These are phyloP conservation scores for Fraxinus xanthoxyloides DNA, from an alignment of 305 asterid genomes.

Conservation along the genomic window DNA sequence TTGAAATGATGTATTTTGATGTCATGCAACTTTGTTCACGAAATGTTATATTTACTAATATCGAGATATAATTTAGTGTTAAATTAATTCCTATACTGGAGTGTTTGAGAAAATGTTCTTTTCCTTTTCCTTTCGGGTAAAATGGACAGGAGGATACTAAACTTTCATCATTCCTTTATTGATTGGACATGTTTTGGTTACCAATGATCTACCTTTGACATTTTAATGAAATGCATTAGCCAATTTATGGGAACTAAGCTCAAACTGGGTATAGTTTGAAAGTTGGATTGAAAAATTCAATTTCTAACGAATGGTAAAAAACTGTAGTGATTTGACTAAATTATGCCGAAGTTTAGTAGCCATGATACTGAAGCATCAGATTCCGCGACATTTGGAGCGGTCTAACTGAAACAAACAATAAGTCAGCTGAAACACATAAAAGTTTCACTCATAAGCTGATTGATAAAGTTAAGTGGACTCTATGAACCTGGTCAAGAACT, in stretches of 20 bases:
- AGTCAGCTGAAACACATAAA: background rate
- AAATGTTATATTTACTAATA: background rate
- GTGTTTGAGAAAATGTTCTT: background rate
- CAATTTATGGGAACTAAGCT: background rate
- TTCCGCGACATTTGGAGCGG: background rate
- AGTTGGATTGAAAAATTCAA: background rate
- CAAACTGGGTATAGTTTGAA: background rate
- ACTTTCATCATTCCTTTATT: background rate
- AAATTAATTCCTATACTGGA: background rate
- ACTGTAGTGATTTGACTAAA: background rate
- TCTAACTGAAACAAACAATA: background rate
- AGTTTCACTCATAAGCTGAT: background rate
- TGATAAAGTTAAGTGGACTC: background rate
- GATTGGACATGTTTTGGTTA: background rate
- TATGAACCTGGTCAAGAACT: background rate
- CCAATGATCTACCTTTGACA: background rate
- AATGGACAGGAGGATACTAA: background rate
- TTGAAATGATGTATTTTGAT: constrained; percentile 11
- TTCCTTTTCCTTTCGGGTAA: background rate
- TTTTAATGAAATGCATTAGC: background rate
- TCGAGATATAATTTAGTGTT: constrained; percentile 4
- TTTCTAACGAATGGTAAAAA: background rate
- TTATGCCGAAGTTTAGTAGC: background rate
- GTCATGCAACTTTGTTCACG: background rate
- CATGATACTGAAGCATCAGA: background rate